Percentiles rank a stretch among this genome's conserved stretches.
Evolutionary conservation across 495 filamentous ascomycete species (phyloP).

Genomic region (Corynascus novoguineensis): DNA sequence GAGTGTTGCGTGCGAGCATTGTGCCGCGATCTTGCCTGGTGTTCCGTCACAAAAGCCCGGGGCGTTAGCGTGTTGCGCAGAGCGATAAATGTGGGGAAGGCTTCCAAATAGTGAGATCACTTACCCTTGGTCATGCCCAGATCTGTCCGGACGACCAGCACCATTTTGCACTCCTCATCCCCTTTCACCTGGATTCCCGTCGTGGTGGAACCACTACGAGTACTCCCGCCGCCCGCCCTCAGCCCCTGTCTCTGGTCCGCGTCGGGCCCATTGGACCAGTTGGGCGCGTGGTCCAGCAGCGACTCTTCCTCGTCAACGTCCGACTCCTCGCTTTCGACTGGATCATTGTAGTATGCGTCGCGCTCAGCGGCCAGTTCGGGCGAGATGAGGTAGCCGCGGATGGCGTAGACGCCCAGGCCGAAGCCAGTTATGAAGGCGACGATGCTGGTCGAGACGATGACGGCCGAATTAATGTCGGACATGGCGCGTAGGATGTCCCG

Average conservation of each 20-base stretch:
- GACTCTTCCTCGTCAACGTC: conserved; percentile 49
- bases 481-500: neutral
- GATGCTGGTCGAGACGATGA: conserved; percentile 58
- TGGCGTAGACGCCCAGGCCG: conserved; percentile 47
- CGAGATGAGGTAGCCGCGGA: conserved; percentile 46
- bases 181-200: conserved; percentile 37
- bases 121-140: conserved; percentile 93
- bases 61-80: neutral
- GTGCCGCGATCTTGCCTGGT: conserved; percentile 92
- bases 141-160: conserved; percentile 87
- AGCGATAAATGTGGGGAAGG: neutral
- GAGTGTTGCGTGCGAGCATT: conserved; percentile 91
- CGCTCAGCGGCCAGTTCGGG: conserved; percentile 38
- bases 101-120: conserved; percentile 14
- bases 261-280: conserved; percentile 49
- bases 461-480: conserved; percentile 12
- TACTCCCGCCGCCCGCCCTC: conserved; percentile 23
- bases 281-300: conserved; percentile 54
- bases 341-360: conserved; percentile 30
- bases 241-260: conserved; percentile 47
- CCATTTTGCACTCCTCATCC: conserved; percentile 86
- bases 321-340: conserved; percentile 46
- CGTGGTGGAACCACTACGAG: neutral
- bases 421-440: conserved; percentile 61
- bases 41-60: no score